Evolutionary conservation across 495 filamentous ascomycete genomes (phyloP).

Genomic region (Aspergillus campestris): DNA sequence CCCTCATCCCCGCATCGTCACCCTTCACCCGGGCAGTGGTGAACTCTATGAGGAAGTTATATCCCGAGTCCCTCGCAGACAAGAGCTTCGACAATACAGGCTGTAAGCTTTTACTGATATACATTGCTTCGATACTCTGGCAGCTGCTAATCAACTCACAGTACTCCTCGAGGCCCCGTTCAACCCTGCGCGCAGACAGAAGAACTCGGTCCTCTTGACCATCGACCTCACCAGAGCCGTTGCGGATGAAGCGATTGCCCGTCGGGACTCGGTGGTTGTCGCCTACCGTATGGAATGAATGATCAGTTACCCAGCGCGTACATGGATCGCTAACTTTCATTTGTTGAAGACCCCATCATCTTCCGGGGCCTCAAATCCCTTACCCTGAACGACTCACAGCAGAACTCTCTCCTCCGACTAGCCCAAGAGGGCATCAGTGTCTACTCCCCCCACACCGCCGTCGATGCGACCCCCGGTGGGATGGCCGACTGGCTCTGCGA

Average conservation of each 20-base stretch:
- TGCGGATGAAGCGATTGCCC: slow-evolving; percentile 80
- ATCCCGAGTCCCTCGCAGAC: slow-evolving; percentile 78
- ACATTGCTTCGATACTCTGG: background rate
- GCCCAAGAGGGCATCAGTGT: slow-evolving; percentile 88
- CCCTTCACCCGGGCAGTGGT: slow-evolving; percentile 75
- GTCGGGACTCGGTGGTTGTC: slow-evolving; percentile 68
- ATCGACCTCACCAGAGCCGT: slow-evolving; percentile 86
- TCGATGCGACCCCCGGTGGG: slow-evolving; percentile 80
- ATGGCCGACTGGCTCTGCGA: slow-evolving; percentile 94
- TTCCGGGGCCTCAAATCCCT: slow-evolving; percentile 85
- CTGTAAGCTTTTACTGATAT: slow-evolving; percentile 39
- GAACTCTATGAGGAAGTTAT: slow-evolving; percentile 74
- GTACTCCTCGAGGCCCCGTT: slow-evolving; percentile 74
- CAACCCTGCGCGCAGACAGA: slow-evolving; percentile 45
- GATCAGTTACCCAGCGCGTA: background rate
- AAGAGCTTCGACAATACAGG: slow-evolving; percentile 92
- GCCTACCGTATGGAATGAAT: slow-evolving; percentile 64
- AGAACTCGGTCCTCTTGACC: slow-evolving; percentile 74
- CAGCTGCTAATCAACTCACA: slow-evolving; percentile 18
- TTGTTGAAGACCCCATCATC: slow-evolving; percentile 76
- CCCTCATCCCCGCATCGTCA: slow-evolving; percentile 32
- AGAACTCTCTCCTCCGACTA: slow-evolving; percentile 72
- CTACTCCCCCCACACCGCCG: slow-evolving; percentile 90
- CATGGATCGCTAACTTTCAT: slow-evolving; percentile 3
- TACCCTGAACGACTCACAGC: slow-evolving; percentile 76